Conservation (phyloP, 495 filamentous ascomycete species). For the Neurospora sp. region DNA sequence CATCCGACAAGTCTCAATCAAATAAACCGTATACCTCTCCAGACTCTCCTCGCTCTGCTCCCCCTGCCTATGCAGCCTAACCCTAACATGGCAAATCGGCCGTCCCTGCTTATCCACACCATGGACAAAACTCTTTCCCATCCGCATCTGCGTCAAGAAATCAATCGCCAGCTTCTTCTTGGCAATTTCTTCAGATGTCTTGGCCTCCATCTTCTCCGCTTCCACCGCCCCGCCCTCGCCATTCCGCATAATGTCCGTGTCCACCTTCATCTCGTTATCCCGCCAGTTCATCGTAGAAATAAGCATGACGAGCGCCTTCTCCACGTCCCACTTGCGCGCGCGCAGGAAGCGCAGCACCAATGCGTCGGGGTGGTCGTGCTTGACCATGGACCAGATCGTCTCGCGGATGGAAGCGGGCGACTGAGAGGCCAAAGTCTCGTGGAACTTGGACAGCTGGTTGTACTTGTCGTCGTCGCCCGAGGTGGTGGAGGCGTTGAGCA, state of each 20-base stretch:
- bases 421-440: conserved; percentile 63
- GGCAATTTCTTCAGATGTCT: conserved; percentile 29
- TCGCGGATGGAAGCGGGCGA: conserved; percentile 68
- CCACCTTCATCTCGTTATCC: conserved; percentile 66
- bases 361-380: conserved; percentile 87
- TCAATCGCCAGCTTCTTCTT: conserved; percentile 62
- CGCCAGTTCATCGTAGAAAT: conserved; percentile 93
- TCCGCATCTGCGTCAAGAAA: conserved; percentile 72
- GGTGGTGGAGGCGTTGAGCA: conserved; percentile 23
- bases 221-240: conserved; percentile 62
- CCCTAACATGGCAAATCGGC: conserved; percentile 80
- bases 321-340: conserved; percentile 92
- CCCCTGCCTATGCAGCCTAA: conserved; percentile 65
- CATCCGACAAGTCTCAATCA: conserved; percentile 85
- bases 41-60: conserved; percentile 74
- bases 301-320: conserved; percentile 88
- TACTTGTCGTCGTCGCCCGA: conserved; percentile 78
- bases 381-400: conserved; percentile 92
- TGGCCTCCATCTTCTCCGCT: conserved; percentile 39
- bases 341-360: conserved; percentile 82
- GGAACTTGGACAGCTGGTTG: conserved; percentile 78
- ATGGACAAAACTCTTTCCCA: conserved; percentile 94
- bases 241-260: conserved; percentile 71
- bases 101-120: conserved; percentile 76
- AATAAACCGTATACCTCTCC: conserved; percentile 85